Evolutionary conservation across 768 basidiomycete species (phyloP), one percentile per base, ranked within the genome.

Genomic region (Mycena galericulata): DNA sequence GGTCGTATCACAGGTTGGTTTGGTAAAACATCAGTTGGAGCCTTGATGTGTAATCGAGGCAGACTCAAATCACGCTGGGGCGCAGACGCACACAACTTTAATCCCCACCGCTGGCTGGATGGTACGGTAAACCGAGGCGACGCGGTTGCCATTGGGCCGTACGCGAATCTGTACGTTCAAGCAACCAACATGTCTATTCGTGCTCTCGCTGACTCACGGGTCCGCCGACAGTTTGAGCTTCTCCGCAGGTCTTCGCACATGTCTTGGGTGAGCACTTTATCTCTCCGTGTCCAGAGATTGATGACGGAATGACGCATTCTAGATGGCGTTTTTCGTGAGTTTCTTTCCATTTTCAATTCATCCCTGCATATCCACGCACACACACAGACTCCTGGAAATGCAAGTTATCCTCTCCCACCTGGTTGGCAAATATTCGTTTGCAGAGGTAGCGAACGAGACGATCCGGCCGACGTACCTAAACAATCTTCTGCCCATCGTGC

Each of bases 91-190:
- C 36, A 50, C 32, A 17, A 41, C 10, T 69, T 69, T 47, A 65
- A 55, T 9, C 62, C 68, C n/a, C 22, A 8, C 22, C 41, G 68
- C 9, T 64, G 68, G 68, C 47, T 69, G 2, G 47, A 58, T 4
- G 53, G 20, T 5, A 30, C 30, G 7, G 29, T 27, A 29, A 29
- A 30, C 14, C 34, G 9, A 43, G 45, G 34, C 17, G 38, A 43
- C 1, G 54, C 62, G 9, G 20, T 69, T 26, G n/a, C n/a, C n/a
- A n/a, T n/a, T n/a, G 68, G 68, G 4, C 68, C 68, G 12, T 69
- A 69, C 45, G 68, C 56, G 11, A 69, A 69, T 46, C 56, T 69
- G 68, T 69, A 8, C 1, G 68, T 43, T 3, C 9, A n/a, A n/a
- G n/a, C n/a, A n/a, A n/a, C n/a, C n/a, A n/a, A n/a, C 12, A 1